A percentile compares a stretch with the other conserved stretches of the same genome.
These are phyloP conservation scores for Polyporus tsugae DNA, from an alignment of 1,284 basidiomycete genomes.

Conservation along the genomic window DNA sequence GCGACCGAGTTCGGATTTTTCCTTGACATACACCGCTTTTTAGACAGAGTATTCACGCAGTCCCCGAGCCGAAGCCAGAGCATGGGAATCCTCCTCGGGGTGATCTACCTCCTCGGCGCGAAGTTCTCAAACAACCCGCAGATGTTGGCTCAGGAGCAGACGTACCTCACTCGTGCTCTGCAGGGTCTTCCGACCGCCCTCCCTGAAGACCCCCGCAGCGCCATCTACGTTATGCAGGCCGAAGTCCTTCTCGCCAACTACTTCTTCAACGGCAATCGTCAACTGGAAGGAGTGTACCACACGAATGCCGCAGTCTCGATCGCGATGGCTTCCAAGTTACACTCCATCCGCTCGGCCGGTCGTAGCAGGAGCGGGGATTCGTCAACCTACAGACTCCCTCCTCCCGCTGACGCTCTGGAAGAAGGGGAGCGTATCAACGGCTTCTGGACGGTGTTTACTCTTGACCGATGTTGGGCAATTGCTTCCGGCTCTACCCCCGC, in stretches of 20 bases:
- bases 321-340: constrained; percentile 47
- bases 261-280: constrained; percentile 49
- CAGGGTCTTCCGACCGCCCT: constrained; percentile 43
- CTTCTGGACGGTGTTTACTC: constrained; percentile 54
- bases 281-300: constrained; percentile 54
- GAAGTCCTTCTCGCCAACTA: constrained; percentile 56
- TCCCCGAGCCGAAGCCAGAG: constrained; percentile 35
- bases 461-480: constrained; percentile 53
- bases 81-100: constrained; percentile 37
- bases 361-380: constrained; percentile 27
- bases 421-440: constrained; percentile 55
- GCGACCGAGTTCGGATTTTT: constrained; percentile 51
- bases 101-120: constrained; percentile 39
- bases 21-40: constrained; percentile 47
- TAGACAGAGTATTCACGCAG: constrained; percentile 37
- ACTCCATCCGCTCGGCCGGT: constrained; percentile 44
- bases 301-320: constrained; percentile 52
- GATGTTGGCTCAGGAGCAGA: constrained; percentile 35
- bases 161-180: constrained; percentile 42
- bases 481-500: constrained; percentile 47
- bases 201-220: constrained; percentile 45
- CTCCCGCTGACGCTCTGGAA: constrained; percentile 47
- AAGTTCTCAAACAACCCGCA: constrained; percentile 35
- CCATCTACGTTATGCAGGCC: constrained; percentile 54
- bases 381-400: constrained; percentile 38